Evolutionary conservation across 495 filamentous ascomycete genomes (phyloP), one percentile per base, ranked within the genome.

Genomic region (Tuber microsphaerosporum): DNA sequence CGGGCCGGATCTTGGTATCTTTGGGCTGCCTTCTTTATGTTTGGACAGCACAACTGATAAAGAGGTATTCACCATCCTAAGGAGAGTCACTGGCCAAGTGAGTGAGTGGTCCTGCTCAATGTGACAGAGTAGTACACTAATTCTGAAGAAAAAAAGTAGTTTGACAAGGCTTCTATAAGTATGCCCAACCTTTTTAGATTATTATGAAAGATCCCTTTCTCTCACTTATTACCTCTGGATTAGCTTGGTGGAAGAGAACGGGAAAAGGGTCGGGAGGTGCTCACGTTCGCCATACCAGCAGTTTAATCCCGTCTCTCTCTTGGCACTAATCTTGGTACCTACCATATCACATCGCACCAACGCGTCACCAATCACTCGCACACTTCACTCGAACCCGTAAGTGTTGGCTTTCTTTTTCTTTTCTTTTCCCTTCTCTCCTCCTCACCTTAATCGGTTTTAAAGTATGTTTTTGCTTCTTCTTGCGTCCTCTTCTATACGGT

Each of bases 381-480:
- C n/a, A 17, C 26, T 65, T 65, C 26, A 65, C 26, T 34, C 56
- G 26, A 65, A 17, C 31, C 6, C 56, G 56, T 34, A 65, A 34
- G 56, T 65, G 56, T 65, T 34, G 56, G 56, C 56, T 65, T 65
- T 65, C 26, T 34, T 65, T 65, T 61, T 61, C n/a, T 31, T 34
- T 34, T 65, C 26, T 34, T 65, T 65, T 65, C 3, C 26, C 26
- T 3, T 65, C 26, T 65, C 56, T 65, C 26, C 56, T 65, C n/a
- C 56, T 65, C 56, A 65, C n/a, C 56, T 17, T 12, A 12, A 16
- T 65, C n/a, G 56, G 56, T 31, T 31, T 31, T 31, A 10, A 12
- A 5, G 26, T 74, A 34, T 44, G 51, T 74, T 71, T n/a, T 51
- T 48, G 2, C 68, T 75, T 48, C 10, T 65, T 69, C 56, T 74